Evolutionary conservation across 2,329 filamentous ascomycete species (phyloP).

Genomic region (Ramularia endophylla): DNA sequence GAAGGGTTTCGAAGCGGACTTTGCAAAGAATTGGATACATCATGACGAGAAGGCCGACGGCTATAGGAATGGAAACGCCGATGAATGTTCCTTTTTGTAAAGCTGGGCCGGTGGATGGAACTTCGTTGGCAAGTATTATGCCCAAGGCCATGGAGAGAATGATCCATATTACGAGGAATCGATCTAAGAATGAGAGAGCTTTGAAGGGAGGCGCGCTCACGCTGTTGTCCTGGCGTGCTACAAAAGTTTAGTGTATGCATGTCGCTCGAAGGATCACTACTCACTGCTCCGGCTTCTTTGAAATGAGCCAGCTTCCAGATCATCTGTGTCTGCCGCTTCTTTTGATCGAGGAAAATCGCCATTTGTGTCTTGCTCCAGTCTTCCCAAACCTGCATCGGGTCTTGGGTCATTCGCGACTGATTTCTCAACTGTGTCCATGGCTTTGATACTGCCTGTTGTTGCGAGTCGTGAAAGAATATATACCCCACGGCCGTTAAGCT

Average conservation of each 20-base stretch:
- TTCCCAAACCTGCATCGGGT: slow-evolving; percentile 10
- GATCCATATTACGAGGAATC: slow-evolving; percentile 56
- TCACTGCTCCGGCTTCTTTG: not conserved
- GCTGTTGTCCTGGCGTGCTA: slow-evolving; percentile 48
- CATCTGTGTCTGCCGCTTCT: not conserved
- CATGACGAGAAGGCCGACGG: slow-evolving; percentile 78
- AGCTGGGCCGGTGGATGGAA: slow-evolving; percentile 53
- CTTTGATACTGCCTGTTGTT: not conserved
- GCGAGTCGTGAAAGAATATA: not conserved
- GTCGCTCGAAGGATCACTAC: slow-evolving; percentile 42
- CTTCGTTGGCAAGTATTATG: slow-evolving; percentile 71
- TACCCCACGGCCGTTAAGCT: no score
- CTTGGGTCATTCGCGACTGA: slow-evolving; percentile 13
- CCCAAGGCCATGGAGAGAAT: slow-evolving; percentile 71
- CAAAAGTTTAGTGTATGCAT: slow-evolving; percentile 50
- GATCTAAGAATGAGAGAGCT: slow-evolving; percentile 40
- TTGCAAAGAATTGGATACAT: slow-evolving; percentile 94
- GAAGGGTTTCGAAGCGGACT: slow-evolving; percentile 70
- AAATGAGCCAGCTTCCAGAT: not conserved
- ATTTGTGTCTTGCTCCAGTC: not conserved
- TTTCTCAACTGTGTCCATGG: slow-evolving; percentile 19
- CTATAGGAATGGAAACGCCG: slow-evolving; percentile 58
- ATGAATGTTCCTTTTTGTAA: slow-evolving; percentile 68
- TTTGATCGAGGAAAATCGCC: not conserved
- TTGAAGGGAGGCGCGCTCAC: slow-evolving; percentile 28